A percentile compares a stretch with the other conserved stretches of the same genome.
Evolutionary conservation across 805 yeast species (phyloP).

Genomic region (Geotrichum ghanense): DNA sequence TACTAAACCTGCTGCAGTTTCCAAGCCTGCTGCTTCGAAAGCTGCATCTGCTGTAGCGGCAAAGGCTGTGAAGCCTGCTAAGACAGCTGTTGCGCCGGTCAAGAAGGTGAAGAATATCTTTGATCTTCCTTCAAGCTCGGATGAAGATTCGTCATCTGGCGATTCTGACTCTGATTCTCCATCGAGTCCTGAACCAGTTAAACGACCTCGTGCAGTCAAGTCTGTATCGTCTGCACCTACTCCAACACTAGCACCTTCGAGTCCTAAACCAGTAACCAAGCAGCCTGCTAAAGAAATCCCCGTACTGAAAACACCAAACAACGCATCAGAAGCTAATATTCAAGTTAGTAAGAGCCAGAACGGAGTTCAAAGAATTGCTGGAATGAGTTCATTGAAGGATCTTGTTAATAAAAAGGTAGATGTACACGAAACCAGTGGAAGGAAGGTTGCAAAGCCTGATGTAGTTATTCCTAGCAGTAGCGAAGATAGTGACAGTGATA

Average conservation of each 20-base stretch:
- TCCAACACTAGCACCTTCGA: neutral
- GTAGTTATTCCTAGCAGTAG: too few species aligned
- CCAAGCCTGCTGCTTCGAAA: neutral
- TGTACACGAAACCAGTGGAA: neutral
- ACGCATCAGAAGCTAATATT: neutral
- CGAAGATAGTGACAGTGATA: neutral
- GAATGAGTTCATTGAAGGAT: neutral
- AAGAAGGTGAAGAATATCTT: neutral
- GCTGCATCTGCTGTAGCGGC: too few species aligned
- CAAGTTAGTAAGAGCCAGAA: neutral
- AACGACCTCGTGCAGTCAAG: neutral
- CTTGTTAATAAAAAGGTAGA: neutral
- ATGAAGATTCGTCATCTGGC: neutral
- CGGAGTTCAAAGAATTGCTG: neutral
- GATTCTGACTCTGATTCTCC: neutral
- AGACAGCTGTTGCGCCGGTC: neutral
- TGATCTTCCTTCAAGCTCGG: neutral
- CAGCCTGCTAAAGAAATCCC: neutral
- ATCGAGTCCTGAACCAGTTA: neutral
- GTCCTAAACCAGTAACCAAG: neutral
- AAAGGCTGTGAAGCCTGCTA: neutral
- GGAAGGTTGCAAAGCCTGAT: neutral
- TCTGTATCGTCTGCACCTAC: neutral
- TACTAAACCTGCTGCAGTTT: neutral
- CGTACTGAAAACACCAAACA: neutral